phyloP scores from a whole-genome alignment of 2,329 filamentous ascomycete genomes.

The Epichloe bromicola region DNA sequence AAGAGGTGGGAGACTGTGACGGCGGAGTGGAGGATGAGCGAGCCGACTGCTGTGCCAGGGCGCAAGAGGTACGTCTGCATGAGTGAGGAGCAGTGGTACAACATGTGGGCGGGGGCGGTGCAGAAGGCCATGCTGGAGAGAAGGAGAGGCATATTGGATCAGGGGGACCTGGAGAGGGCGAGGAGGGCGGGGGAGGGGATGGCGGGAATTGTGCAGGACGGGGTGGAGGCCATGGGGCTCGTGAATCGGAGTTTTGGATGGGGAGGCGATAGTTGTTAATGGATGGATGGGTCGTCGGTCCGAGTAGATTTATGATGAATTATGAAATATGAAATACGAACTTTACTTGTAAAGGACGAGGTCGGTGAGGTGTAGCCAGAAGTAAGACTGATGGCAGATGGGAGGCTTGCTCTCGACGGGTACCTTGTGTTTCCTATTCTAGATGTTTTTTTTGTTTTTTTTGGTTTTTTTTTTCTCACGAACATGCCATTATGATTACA shows the following conservation, averaged over 20 bases:
- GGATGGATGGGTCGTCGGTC: neutral
- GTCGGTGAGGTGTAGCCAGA: neutral
- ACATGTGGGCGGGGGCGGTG: constrained; percentile 49
- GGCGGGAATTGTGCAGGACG: constrained; percentile 33
- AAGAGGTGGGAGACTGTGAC: constrained; percentile 52
- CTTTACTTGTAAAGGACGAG: neutral
- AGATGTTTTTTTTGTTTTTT: no score
- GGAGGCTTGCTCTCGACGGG: no score
- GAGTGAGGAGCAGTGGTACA: constrained; percentile 47
- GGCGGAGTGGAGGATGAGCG: constrained; percentile 40
- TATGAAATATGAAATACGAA: neutral
- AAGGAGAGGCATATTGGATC: constrained; percentile 40
- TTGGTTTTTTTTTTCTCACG: no score
- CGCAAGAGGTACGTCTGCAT: constrained; percentile 37
- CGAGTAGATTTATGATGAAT: neutral
- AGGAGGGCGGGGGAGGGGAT: constrained; percentile 23
- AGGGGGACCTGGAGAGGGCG: constrained; percentile 37
- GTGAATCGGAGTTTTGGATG: constrained; percentile 42
- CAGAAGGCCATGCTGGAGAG: constrained; percentile 44
- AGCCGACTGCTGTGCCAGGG: constrained; percentile 15
- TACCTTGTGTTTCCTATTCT: no score
- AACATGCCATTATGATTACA: no score
- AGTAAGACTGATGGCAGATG: no score
- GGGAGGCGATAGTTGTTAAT: constrained; percentile 27
- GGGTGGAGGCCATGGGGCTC: constrained; percentile 37